Evolutionary conservation across 495 filamentous ascomycete species (phyloP).

Genomic region (Aspergillus steynii): DNA sequence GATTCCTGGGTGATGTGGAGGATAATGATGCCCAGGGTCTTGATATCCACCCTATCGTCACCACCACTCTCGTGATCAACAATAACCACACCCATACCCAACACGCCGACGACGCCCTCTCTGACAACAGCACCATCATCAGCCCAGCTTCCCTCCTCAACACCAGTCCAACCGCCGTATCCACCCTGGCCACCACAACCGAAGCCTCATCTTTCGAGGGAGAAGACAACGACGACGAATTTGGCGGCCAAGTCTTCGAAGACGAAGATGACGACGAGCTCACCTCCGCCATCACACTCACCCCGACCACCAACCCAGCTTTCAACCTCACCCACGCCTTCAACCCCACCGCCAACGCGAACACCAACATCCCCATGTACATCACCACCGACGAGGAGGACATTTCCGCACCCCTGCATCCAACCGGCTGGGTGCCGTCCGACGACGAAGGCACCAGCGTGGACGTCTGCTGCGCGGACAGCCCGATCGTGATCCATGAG

Average conservation of each 20-base stretch:
- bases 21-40: neutral
- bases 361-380: too few species aligned
- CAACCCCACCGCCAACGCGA: neutral
- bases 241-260: too few species aligned
- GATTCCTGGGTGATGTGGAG: neutral
- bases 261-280: too few species aligned
- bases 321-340: neutral
- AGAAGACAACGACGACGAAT: neutral
- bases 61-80: neutral
- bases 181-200: neutral
- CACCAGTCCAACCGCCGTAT: neutral
- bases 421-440: constrained; percentile 11
- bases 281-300: neutral
- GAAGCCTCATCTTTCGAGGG: neutral
- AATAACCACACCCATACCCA: neutral
- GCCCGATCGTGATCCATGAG: constrained; percentile 17
- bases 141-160: neutral
- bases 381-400: neutral
- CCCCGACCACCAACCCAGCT: neutral
- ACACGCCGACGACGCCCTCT: neutral
- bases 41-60: neutral
- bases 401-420: neutral
- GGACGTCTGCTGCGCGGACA: constrained; percentile 10
- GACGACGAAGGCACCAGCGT: constrained; percentile 11
- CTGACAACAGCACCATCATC: neutral